Percentiles rank a stretch among this genome's conserved stretches.
These are phyloP conservation scores for Tricholoma matsutake DNA, from an alignment of 768 basidiomycete genomes.

Conservation along the genomic window DNA sequence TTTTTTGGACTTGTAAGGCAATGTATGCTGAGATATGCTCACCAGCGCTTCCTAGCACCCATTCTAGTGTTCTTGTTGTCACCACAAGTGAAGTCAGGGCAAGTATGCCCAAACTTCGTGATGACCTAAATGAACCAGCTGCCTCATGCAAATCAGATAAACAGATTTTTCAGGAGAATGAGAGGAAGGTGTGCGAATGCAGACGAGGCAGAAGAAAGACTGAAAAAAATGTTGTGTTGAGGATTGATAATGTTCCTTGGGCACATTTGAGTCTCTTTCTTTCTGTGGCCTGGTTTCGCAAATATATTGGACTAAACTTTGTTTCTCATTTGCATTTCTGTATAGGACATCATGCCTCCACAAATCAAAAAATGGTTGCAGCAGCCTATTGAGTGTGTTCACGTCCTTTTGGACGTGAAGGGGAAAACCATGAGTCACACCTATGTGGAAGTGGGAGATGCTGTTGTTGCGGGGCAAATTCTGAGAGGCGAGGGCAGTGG, in stretches of 20 bases:
- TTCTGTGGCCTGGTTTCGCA: background rate
- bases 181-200: slow-evolving; percentile 6
- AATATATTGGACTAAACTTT: background rate
- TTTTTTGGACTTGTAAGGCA: too few species aligned
- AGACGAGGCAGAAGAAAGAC: slow-evolving; percentile 14
- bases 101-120: slow-evolving; percentile 39
- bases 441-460: slow-evolving; percentile 68
- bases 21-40: too few species aligned
- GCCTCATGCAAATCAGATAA: background rate
- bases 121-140: slow-evolving; percentile 18
- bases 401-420: slow-evolving; percentile 76
- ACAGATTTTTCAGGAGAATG: slow-evolving; percentile 3
- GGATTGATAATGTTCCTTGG: slow-evolving; percentile 91
- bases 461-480: slow-evolving; percentile 61
- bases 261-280: slow-evolving; percentile 35
- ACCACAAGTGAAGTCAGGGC: slow-evolving; percentile 37
- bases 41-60: too few species aligned
- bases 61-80: too few species aligned
- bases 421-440: slow-evolving; percentile 87
- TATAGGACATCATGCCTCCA: slow-evolving; percentile 79
- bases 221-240: slow-evolving; percentile 57
- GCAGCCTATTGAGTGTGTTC: slow-evolving; percentile 66
- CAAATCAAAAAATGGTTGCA: slow-evolving; percentile 67
- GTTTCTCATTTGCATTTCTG: background rate
- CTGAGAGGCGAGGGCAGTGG: slow-evolving; percentile 52